Base-by-base conservation (phyloP, 2,329 filamentous ascomycete species). In the Colletotrichum sublineola region DNA sequence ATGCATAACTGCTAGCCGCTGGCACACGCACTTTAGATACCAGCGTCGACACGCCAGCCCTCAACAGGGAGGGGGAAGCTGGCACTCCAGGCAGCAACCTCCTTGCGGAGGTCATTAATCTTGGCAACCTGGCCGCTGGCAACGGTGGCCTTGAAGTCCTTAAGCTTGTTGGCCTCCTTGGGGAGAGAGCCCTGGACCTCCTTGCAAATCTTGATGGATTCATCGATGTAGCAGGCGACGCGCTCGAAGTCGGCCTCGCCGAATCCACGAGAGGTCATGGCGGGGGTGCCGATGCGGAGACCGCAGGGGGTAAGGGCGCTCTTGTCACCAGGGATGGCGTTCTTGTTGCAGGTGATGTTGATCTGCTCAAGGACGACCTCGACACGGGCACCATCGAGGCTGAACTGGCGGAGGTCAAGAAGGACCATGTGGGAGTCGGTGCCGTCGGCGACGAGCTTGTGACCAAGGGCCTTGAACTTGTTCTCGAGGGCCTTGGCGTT, bases 291-390 rank as follows among this genome's bases (percentile, higher is more conserved):
- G 79, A 99, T 97, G 78, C 96, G 94, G 83, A 99, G 92, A 87
- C 96, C 96, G 80, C 92, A 94, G 67, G 96, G 96, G 75, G 94
- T 97, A 77, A 99, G 90, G 61, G 96, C 96, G 71, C 94, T 97
- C 89, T 97, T 98, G 89, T 99, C 96, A 75, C 96, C 96, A 52
- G 96, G 96, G 72, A 97, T 96, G 73, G 94, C 93, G 91, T 99
- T 99, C 92, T 99, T 99, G 92, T 99, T 99, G 90, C 95, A 97
- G 74, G 96, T 95, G 83, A 99, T 97, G 88, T 97, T 97, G 85
- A 98, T 96, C 83, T 97, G 93, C 88, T 99, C 96, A 29, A 99
- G 92, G 72, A 99, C 93, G 74, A 94, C 92, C 89, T 99, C 96
- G 53, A 98, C 93, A 83, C 96, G 94, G 71, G 96, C 96, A 79